Base-by-base conservation (phyloP, 305 asterid species). In the Petunia hybrid region DNA sequence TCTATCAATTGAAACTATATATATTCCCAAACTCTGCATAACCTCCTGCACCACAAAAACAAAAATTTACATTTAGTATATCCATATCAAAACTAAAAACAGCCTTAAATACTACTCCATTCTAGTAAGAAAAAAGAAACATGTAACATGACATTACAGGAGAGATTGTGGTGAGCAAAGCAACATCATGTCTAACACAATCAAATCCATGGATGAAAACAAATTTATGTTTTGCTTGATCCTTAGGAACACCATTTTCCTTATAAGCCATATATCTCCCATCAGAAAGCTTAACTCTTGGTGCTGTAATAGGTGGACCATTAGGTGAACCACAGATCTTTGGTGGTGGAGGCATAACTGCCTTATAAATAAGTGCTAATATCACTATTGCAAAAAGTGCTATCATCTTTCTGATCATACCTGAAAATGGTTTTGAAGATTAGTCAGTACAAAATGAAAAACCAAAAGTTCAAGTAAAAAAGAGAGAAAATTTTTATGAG, bases 1-100 rank as follows among this genome's bases (percentile, higher is more conserved):
- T 82, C 94, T 89, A 64, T 94, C 98, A 56, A 94, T 90, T 8
- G 97, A 89, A 46, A 92, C 94, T 40, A 91, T 80, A 84, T 92
- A 88, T 69, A 92, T 78, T 71, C 94, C 94, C 85, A 83, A 41
- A 79, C 83, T 87, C 82, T 91, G 90, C 48, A 89, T 80, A 13
- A 89, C 61, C 10, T 85, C 94, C 97, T 91, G 85, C 13, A 67
- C 12, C 13, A 10, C 4, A 53, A 59, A 77, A 80, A 12, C n/a
- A 64, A 79, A 13, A 56, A 41, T 31, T 81, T 12, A 41, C 74
- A 41, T 22, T 22, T 22, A 0, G 1, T 42, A 68, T 8, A 67
- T n/a, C 16, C 55, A 46, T 46, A 6, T 46, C 9, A 46, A 7
- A 35, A 2, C 13, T 31, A 62, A 8, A 62, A 4, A 9, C 68